Evolutionary conservation across 331 rosid genomes (phyloP).

Genomic region (Quercus phellos): DNA sequence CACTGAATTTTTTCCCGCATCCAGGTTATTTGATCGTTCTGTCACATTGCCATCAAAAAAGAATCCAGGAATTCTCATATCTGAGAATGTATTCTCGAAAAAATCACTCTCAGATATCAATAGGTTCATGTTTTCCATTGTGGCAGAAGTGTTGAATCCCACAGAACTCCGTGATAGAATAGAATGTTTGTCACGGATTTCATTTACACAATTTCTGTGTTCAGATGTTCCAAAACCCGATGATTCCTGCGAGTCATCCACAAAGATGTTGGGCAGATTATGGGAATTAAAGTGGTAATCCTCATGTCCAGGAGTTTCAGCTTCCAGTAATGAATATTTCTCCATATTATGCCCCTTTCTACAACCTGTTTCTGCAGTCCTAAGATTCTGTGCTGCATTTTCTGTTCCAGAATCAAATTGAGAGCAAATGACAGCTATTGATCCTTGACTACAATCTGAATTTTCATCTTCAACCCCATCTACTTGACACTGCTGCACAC

Average conservation of each 20-base stretch:
- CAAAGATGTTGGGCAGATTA: constrained; percentile 44
- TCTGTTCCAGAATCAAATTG: constrained; percentile 36
- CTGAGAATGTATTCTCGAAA: constrained; percentile 67
- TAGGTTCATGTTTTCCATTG: constrained; percentile 30
- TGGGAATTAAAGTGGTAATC: constrained; percentile 44
- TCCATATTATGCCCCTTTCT: constrained; percentile 44
- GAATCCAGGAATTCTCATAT: constrained; percentile 38
- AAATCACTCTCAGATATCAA: constrained; percentile 80
- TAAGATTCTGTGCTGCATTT: constrained; percentile 37
- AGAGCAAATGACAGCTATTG: constrained; percentile 44
- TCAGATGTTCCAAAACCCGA: constrained; percentile 35
- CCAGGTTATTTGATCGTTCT: constrained; percentile 16
- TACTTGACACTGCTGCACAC: constrained; percentile 62
- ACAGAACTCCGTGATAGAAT: constrained; percentile 44
- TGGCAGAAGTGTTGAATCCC: constrained; percentile 30
- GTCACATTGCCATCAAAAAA: constrained; percentile 44
- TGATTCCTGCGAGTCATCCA: constrained; percentile 49
- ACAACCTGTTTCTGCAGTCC: constrained; percentile 37
- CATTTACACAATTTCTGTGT: constrained; percentile 38
- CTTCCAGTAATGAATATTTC: constrained; percentile 48
- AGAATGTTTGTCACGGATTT: constrained; percentile 29
- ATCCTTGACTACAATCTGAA: constrained; percentile 84
- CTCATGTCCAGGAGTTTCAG: constrained; percentile 35
- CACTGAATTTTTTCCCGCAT: background rate
- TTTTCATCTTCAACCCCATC: constrained; percentile 67